Base-by-base conservation (phyloP, 2,329 filamentous ascomycete genomes). In the Conoideocrella luteorostrata region DNA sequence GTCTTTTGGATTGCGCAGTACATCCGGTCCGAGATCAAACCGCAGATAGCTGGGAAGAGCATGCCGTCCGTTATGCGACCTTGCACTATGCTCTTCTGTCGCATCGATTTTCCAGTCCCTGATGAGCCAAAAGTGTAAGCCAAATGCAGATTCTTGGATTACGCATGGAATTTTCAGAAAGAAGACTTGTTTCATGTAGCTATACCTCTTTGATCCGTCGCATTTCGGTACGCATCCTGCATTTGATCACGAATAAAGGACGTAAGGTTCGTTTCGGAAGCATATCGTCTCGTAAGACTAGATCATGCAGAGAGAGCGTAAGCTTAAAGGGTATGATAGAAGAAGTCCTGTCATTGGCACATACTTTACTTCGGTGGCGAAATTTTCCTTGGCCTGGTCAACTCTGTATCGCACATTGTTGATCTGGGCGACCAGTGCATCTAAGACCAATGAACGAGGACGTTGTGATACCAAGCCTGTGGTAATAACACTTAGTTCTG, bases 251-350 rank as follows among this genome's bases (percentile, higher is more conserved):
- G 30, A n/a, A 33, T 33, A 33, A 33, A 33, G 13, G 30, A 33
- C 30, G 30, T 33, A 17, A 11, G 18, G 30, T 33, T 33, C 18
- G 30, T 11, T 33, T 33, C 30, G 30, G 30, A 33, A 33, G 30
- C 30, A 33, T 33, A 33, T 33, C 30, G 30, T 33, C 30, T 33
- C 30, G 30, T 33, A 33, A 33, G 30, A 33, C 30, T 33, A 33
- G 30, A n/a, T n/a, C 30, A 33, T 33, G 30, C n/a, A n/a, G n/a
- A n/a, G n/a, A n/a, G n/a, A n/a, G n/a, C n/a, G n/a, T n/a, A n/a
- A n/a, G n/a, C n/a, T n/a, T n/a, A n/a, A n/a, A n/a, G n/a, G n/a
- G n/a, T n/a, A n/a, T n/a, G n/a, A n/a, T n/a, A n/a, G 30, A 10
- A 7, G 30, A 12, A 33, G 30, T 7, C 18, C 13, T 12, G 30